Base-by-base conservation (phyloP, 2,329 filamentous ascomycete species). In the Penicillium sp. region DNA sequence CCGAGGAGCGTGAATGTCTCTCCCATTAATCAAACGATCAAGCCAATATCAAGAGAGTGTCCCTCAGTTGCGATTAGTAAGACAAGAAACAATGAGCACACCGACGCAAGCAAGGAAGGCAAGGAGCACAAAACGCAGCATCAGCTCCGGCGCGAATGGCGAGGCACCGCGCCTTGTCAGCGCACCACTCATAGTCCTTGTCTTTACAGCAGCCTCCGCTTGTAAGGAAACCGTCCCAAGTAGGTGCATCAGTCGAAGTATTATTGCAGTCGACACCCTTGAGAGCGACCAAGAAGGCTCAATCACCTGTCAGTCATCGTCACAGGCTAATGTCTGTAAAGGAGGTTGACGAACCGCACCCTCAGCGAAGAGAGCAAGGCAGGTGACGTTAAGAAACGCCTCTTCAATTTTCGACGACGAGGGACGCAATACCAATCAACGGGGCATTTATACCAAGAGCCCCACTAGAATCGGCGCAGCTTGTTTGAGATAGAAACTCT, bases 91-190 rank as follows among this genome's bases (percentile, higher is more conserved):
- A 33, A 57, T 33, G 33, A 66, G 25, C 5, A 54, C 60, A 22
- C 26, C 65, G 7, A 65, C 6, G 30, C 62, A 70, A 2, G 60
- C 53, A 30, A 65, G 37, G 52, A 59, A 69, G 8, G 42, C 58
- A n/a, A 70, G 58, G 49, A 71, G 65, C 69, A 71, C 70, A 37
- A 37, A 71, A 72, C 6, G 65, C 65, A 25, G 53, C 51, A 40
- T 71, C 65, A 4, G 69, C 67, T 14, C 63, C 64, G 19, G 68
- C 69, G 14, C 60, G 64, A 2, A 55, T 67, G 61, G 35, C 58
- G 60, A 19, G 67, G 65, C 30, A 69, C 30, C 16, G 52, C 16
- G 11, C 40, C 7, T 48, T 37, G 30, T 64, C 57, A 37, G 37
- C 28, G 16, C 61, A 55, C 30, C 37, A 60, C 13, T 35, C 51